phyloP scores from a whole-genome alignment of 2,329 filamentous ascomycete genomes.

The Sporothrix protearum region DNA sequence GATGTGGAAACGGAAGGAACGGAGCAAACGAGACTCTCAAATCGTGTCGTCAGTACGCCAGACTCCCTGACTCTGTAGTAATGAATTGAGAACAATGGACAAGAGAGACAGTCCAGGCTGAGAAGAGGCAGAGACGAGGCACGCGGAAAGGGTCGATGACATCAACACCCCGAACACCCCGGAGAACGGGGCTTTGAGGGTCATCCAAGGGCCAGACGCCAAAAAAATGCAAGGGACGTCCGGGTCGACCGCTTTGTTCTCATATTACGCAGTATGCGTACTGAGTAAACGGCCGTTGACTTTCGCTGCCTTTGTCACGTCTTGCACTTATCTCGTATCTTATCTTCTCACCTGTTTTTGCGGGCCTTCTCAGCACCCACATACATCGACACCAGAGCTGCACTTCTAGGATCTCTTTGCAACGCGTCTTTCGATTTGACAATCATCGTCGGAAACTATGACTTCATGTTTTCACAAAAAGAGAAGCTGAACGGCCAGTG shows the following conservation, averaged over 20 bases:
- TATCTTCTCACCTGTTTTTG: not conserved
- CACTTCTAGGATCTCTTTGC: not conserved
- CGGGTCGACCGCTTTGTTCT: not conserved
- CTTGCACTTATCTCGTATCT: not conserved
- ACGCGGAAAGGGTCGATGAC: conserved; percentile 7
- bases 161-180: conserved; percentile 13
- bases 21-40: not conserved
- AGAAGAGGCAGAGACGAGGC: not conserved
- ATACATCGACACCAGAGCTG: not conserved
- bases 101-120: not conserved
- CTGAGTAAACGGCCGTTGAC: not conserved
- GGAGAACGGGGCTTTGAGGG: not conserved
- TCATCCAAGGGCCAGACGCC: not conserved
- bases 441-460: not conserved
- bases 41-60: not conserved
- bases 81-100: not conserved
- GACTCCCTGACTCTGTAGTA: too few relatives aligned
- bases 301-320: not conserved
- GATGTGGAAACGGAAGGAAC: not conserved
- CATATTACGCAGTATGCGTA: too few relatives aligned
- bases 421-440: not conserved
- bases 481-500: too few relatives aligned
- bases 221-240: not conserved
- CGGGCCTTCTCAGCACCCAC: not conserved
- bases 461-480: not conserved